Evolutionary conservation across 805 yeast species (phyloP), one percentile per base, ranked within the genome.

Genomic region (Sungouiozyma ichnusensis): DNA sequence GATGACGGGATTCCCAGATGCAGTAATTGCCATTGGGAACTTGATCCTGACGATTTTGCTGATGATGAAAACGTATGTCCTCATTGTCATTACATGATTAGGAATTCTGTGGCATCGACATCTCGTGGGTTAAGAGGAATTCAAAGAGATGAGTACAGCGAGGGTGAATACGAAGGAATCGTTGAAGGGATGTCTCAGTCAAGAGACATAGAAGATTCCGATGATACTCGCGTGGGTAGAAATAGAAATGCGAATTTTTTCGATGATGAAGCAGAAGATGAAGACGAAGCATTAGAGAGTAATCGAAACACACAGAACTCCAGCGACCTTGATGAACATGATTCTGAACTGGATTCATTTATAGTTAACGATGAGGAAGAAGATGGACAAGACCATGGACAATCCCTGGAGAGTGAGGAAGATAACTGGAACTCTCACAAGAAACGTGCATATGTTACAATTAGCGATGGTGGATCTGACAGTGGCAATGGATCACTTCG

Each of bases 11-110:
- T 82, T 8, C 75, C 82, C 0, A 62, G 90, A 42, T 83, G 92
- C 53, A 74, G 82, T 6, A 72, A 75, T 43, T 83, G 92, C 56
- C 86, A 79, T 52, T 83, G 90, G 90, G 90, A 83, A 52, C 77
- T 81, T 6, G 55, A 52, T 38, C 49, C 50, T 4, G 55, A 52
- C 35, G 53, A 50, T 43, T 44, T 49, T 39, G 51, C 48, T 27
- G 57, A 49, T 1, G 75, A 74, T 46, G 86, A 84, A 0, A 62
- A 70, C 3, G 66, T 61, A n/a, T 83, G 92, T 52, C 68, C 75
- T 4, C 81, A 82, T 52, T 83, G 92, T 58, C 81, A 81, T 3
- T 63, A 74, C 44, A 56, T 76, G 27, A 70, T 81, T 17, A 53
- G 64, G 40, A 61, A 61, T 41, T 45, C 52, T 31, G 39, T 43